These are phyloP conservation scores for Calamus simplicifolius DNA, from an alignment of 176 grass and related monocot genomes.

Conservation along the genomic window DNA sequence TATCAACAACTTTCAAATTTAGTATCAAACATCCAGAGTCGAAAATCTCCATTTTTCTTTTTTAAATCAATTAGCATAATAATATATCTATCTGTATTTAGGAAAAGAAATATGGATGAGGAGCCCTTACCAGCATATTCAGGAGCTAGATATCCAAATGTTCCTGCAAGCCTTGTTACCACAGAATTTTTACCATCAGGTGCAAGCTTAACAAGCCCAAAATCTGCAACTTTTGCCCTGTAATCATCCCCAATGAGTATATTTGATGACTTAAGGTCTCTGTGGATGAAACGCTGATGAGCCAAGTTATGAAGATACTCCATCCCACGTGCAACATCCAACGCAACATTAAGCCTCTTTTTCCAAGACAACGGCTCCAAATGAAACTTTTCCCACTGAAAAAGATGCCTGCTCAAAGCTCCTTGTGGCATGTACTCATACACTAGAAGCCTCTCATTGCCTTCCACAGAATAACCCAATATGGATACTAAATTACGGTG, in stretches of 20 bases:
- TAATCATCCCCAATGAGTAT: conserved; percentile 86
- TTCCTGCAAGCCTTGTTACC: conserved; percentile 84
- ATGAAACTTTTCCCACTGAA: conserved; percentile 57
- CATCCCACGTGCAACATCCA: conserved; percentile 89
- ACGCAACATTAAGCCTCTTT: conserved; percentile 87
- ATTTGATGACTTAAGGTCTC: conserved; percentile 93
- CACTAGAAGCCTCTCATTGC: conserved; percentile 81
- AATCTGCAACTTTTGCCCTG: conserved; percentile 87
- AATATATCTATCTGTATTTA: too few species aligned
- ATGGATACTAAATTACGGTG: conserved; percentile 96
- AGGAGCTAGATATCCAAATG: conserved; percentile 93
- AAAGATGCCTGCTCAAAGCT: conserved; percentile 79
- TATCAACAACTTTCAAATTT: too few species aligned
- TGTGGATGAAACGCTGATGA: conserved; percentile 82
- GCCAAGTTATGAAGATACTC: conserved; percentile 91
- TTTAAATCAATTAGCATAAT: too few species aligned
- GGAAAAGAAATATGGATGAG: too few species aligned
- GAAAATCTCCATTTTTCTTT: too few species aligned
- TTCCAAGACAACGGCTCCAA: conserved; percentile 87
- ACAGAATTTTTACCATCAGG: conserved; percentile 92
- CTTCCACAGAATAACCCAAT: conserved; percentile 64
- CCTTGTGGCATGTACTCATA: conserved; percentile 95
- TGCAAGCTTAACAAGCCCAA: conserved; percentile 75
- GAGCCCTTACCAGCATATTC: conserved; percentile 86
- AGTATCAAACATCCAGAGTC: too few species aligned